These are phyloP conservation scores for Leccinellum albellum DNA, from an alignment of 768 basidiomycete species.

Conservation along the genomic window DNA sequence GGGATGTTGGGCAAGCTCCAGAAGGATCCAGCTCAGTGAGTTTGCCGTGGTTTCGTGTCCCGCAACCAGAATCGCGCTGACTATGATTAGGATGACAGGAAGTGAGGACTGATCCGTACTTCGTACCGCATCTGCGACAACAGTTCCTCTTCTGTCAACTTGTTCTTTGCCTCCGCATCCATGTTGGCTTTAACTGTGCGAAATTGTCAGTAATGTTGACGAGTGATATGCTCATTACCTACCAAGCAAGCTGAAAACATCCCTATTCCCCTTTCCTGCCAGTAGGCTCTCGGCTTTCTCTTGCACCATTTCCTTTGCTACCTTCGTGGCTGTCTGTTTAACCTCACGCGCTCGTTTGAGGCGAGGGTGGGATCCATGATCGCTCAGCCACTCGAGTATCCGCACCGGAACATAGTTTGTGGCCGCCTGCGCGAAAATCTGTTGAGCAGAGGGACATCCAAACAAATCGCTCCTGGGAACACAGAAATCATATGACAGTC, in stretches of 20 bases:
- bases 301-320: conserved; percentile 13
- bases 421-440: conserved; percentile 14
- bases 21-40: conserved; percentile 56
- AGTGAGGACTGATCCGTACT: background rate
- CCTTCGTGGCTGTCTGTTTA: background rate
- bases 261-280: conserved; percentile 12
- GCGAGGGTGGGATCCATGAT: conserved; percentile 23
- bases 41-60: conserved; percentile 63
- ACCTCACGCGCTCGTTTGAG: conserved; percentile 14
- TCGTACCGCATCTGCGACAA: conserved; percentile 19
- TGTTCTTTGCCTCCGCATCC: conserved; percentile 23
- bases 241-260: conserved; percentile 39
- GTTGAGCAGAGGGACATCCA: conserved; percentile 10
- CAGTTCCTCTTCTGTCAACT: conserved; percentile 17
- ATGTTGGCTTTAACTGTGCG: conserved; percentile 27
- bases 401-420: conserved; percentile 11
- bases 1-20: conserved; percentile 57
- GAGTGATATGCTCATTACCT: background rate
- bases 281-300: conserved; percentile 15
- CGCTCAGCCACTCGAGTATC: conserved; percentile 32
- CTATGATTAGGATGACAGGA: background rate
- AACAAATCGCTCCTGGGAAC: conserved; percentile 19
- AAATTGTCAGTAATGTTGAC: background rate
- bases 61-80: conserved; percentile 45
- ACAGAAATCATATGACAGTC: background rate